Evolutionary conservation across 371 early-diverging fungal species (phyloP).

Genomic region (Funneliformis caledonium): DNA sequence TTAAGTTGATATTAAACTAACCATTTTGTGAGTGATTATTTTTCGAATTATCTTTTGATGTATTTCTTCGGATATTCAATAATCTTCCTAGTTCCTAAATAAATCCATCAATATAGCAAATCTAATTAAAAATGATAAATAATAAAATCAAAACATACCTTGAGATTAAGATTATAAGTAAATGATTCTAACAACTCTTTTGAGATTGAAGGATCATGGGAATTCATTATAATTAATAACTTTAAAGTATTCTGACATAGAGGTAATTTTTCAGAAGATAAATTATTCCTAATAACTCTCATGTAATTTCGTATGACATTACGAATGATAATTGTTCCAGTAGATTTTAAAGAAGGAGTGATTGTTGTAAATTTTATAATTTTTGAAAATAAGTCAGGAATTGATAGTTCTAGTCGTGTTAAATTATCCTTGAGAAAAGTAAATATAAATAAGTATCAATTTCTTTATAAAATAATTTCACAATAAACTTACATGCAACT

Average conservation of each 20-base stretch:
- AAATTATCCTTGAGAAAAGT: slow-evolving; percentile 12
- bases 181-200: slow-evolving; percentile 28
- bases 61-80: slow-evolving; percentile 22
- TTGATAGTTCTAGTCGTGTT: slow-evolving; percentile 17
- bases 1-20: not conserved
- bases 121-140: too few species aligned
- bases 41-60: not conserved
- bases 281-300: slow-evolving; percentile 24
- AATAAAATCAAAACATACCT: not conserved
- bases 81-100: slow-evolving; percentile 33
- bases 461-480: too few species aligned
- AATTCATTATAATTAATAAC: slow-evolving; percentile 35
- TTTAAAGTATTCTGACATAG: slow-evolving; percentile 27
- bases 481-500: slow-evolving; percentile 1
- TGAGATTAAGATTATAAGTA: not conserved
- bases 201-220: slow-evolving; percentile 4
- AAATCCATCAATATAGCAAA: not conserved
- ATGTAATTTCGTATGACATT: slow-evolving; percentile 32
- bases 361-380: slow-evolving; percentile 21
- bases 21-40: not conserved
- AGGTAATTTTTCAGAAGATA: slow-evolving; percentile 16
- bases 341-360: not conserved
- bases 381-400: slow-evolving; percentile 24
- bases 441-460: not conserved
- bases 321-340: slow-evolving; percentile 27